These are phyloP conservation scores for Coriolopsis trogii DNA, from an alignment of 1,284 basidiomycete genomes.

Conservation along the genomic window DNA sequence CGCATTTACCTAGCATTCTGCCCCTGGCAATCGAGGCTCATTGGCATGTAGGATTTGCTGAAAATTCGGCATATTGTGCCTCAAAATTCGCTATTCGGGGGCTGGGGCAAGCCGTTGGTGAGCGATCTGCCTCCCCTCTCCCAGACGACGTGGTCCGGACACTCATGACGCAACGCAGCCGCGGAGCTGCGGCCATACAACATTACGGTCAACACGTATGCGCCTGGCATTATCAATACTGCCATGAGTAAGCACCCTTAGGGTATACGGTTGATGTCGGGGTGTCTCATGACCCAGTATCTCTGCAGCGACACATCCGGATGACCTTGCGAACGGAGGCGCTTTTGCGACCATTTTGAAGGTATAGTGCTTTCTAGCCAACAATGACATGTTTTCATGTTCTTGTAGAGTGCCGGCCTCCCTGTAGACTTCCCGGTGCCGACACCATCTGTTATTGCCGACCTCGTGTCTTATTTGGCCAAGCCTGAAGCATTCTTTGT, in stretches of 20 bases:
- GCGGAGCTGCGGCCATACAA: constrained; percentile 23
- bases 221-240: constrained; percentile 29
- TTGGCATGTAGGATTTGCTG: constrained; percentile 22
- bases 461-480: constrained; percentile 27
- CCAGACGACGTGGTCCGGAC: no score
- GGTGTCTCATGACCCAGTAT: background rate
- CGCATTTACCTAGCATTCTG: background rate
- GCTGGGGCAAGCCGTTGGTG: constrained; percentile 35
- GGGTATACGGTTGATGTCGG: background rate
- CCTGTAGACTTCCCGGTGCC: constrained; percentile 13
- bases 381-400: background rate
- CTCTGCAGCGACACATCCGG: constrained; percentile 17
- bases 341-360: constrained; percentile 19
- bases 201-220: constrained; percentile 33
- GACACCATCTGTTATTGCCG: constrained; percentile 20
- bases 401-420: constrained; percentile 16
- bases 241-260: constrained; percentile 22
- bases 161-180: constrained; percentile 13
- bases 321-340: constrained; percentile 26
- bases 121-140: background rate
- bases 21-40: no score
- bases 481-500: constrained; percentile 27
- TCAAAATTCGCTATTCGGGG: constrained; percentile 40
- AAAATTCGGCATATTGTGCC: constrained; percentile 23
- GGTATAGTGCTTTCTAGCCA: constrained; percentile 7